Evolutionary conservation across 2,329 filamentous ascomycete genomes (phyloP), one percentile per base, ranked within the genome.

Genomic region (Phaeophleospora eucalypticola): DNA sequence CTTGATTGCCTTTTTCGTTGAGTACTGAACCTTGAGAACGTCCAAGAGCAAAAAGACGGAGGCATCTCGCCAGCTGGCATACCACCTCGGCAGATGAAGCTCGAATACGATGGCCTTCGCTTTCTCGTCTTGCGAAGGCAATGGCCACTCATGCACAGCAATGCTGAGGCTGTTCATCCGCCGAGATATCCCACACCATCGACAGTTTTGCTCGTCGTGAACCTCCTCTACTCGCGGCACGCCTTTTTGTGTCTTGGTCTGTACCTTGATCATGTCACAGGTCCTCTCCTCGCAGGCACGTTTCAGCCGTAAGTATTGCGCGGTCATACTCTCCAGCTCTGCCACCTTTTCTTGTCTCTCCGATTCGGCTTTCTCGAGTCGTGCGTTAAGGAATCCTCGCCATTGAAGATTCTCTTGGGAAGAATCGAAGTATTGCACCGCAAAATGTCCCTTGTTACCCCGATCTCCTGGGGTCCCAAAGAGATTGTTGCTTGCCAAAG

Each of bases 31-130:
- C 42, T 40, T 34, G 2, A 46, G 15, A 4, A 46, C 36, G 10
- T 36, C 12, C 4, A 6, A 3, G 16, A 40, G 8, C 15, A 46
- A 15, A 4, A 9, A 34, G 2, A 9, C 10, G 12, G 38, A 34
- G 4, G 68, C 64, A 45, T 79, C 70, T 9, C 80, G 69, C 58
- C 81, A 84, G 0, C 63, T 59, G 2, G 64, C 63, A 18, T 80
- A 71, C 3, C 64, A 63, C 3, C 54, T 27, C 0, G 80, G 79
- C 17, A 68, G 65, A 0, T 42, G 50, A 0, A 82, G 60, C 51
- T 83, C 80, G 41, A 82, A 80, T 0, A 82, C 51, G 0, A 77
- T 61, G 0, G 67, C 68, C 24, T 73, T 71, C 14, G 65, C 65
- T 9, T 68, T 55, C 0, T 43, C 33, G 0, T 58, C 40, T 2